Conservation (phyloP, 2,329 filamentous ascomycete genomes). For the Westerdykella ornata region DNA sequence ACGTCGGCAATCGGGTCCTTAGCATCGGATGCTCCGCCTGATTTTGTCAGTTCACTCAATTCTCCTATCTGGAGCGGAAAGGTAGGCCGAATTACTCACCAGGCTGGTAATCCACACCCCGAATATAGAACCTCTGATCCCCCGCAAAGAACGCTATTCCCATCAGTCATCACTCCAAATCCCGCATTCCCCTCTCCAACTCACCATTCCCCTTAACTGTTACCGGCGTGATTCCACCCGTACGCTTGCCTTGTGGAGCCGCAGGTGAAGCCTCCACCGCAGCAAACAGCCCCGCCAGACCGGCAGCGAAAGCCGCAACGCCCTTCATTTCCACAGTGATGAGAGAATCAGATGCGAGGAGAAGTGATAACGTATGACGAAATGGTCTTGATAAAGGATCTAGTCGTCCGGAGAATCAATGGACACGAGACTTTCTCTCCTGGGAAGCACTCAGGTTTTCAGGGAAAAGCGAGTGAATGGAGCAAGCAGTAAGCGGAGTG, state of each 20-base stretch:
- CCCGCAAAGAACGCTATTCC: constrained; percentile 55
- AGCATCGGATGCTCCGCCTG: constrained; percentile 54
- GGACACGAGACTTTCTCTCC: no score
- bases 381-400: no score
- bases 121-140: constrained; percentile 54
- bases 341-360: constrained; percentile 1
- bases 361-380: neutral
- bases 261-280: constrained; percentile 42
- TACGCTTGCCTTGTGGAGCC: constrained; percentile 35
- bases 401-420: no score
- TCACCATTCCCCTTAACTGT: constrained; percentile 57
- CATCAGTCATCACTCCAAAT: constrained; percentile 6
- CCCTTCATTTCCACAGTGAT: constrained; percentile 46
- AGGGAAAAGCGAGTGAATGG: no score
- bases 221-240: constrained; percentile 46
- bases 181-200: constrained; percentile 7
- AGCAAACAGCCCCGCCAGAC: constrained; percentile 43
- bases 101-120: constrained; percentile 60
- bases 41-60: constrained; percentile 15
- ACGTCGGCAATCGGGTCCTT: constrained; percentile 70
- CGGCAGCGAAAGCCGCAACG: constrained; percentile 41
- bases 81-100: constrained; percentile 25
- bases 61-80: neutral
- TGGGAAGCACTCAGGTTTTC: no score
- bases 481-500: no score